A percentile compares a stretch with the other conserved stretches of the same genome.
Evolutionary conservation across 176 grass and related monocot genomes (phyloP).

Genomic region (Tillandsia fasciculata): DNA sequence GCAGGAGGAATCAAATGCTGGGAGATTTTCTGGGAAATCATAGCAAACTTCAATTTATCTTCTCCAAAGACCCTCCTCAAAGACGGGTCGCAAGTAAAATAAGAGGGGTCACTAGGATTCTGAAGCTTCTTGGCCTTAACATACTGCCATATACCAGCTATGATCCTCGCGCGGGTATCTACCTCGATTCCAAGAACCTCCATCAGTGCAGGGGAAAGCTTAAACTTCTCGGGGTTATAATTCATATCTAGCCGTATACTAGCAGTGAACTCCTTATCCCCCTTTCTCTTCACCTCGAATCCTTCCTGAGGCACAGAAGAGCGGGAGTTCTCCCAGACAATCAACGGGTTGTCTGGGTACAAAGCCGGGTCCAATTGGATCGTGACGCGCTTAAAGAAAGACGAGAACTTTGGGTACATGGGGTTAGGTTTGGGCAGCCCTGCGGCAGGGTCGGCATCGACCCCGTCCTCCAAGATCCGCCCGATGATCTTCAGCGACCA

Average conservation of each 20-base stretch:
- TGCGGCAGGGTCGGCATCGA: constrained; percentile 54
- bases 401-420: constrained; percentile 79
- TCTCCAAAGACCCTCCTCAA: constrained; percentile 85
- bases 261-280: constrained; percentile 74
- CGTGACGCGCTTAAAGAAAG: constrained; percentile 76
- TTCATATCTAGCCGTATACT: constrained; percentile 86
- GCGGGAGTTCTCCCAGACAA: constrained; percentile 71
- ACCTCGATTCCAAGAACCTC: constrained; percentile 89
- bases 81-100: constrained; percentile 60
- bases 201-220: constrained; percentile 69
- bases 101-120: constrained; percentile 72
- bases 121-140: constrained; percentile 94
- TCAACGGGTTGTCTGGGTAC: constrained; percentile 68
- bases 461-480: constrained; percentile 64
- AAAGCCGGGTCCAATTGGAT: constrained; percentile 55
- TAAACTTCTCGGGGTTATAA: constrained; percentile 87
- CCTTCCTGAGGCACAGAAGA: constrained; percentile 61
- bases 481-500: constrained; percentile 98
- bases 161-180: constrained; percentile 73
- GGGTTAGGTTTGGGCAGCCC: constrained; percentile 78
- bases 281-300: constrained; percentile 91
- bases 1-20: constrained; percentile 58
- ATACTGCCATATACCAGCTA: constrained; percentile 90
- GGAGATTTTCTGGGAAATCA: constrained; percentile 95
- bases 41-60: constrained; percentile 82